A percentile compares a stretch with the other conserved stretches of the same genome.
Conservation (phyloP, 805 yeast genomes). For the Candida sithepensis region DNA sequence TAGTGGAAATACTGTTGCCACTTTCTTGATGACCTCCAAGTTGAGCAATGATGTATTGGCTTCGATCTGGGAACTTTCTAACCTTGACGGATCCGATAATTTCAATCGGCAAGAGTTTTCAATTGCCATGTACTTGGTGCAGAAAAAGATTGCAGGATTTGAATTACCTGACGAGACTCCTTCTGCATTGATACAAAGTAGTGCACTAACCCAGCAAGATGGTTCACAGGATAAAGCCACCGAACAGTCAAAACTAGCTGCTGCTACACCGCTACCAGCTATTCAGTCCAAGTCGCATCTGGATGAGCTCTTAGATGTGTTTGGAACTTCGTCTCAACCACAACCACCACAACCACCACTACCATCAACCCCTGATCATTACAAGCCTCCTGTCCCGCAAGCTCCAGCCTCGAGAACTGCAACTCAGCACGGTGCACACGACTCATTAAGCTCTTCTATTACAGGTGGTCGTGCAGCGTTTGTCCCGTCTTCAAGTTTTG, state of each 20-base stretch:
- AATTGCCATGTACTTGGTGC: slow-evolving; percentile 90
- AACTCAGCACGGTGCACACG: slow-evolving; percentile 8
- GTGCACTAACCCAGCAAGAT: slow-evolving; percentile 10
- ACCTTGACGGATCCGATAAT: slow-evolving; percentile 78
- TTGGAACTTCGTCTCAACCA: slow-evolving; percentile 38
- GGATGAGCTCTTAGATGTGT: slow-evolving; percentile 64
- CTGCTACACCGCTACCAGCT: slow-evolving; percentile 11
- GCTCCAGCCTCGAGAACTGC: slow-evolving; percentile 29
- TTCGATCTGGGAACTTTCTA: slow-evolving; percentile 91
- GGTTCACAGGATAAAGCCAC: background rate
- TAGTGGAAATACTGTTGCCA: slow-evolving; percentile 79
- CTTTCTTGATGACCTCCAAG: slow-evolving; percentile 83
- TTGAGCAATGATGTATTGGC: slow-evolving; percentile 84
- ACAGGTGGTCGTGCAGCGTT: slow-evolving; percentile 42
- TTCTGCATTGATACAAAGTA: slow-evolving; percentile 41
- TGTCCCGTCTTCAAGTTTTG: slow-evolving; percentile 82
- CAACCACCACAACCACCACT: slow-evolving; percentile 30
- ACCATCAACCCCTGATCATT: slow-evolving; percentile 15
- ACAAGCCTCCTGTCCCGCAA: slow-evolving; percentile 29
- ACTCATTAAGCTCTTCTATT: slow-evolving; percentile 19
- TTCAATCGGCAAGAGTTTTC: slow-evolving; percentile 82
- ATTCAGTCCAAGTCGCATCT: slow-evolving; percentile 37
- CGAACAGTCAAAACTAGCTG: slow-evolving; percentile 8
- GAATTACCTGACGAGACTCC: slow-evolving; percentile 80
- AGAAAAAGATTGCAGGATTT: slow-evolving; percentile 72